Evolutionary conservation across 345 rosid species (phyloP), one percentile per base, ranked within the genome.

Genomic region (Hibiscus tridactylites): DNA sequence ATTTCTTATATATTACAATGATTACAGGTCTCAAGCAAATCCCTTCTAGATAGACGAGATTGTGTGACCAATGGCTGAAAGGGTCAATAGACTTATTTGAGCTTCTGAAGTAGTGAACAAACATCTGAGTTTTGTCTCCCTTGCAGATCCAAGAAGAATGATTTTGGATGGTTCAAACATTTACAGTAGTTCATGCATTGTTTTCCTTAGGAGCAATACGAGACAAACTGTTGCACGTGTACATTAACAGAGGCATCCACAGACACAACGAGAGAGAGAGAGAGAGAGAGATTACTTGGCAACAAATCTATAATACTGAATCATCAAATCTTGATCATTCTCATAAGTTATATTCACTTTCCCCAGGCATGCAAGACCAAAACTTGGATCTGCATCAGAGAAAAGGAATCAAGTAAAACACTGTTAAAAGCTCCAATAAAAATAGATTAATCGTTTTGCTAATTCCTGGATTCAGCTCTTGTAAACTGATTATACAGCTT

Each of bases 321-420:
- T 79, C 90, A 91, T 88, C 85, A 94, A 83, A 44, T 94, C 95
- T 76, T 47, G 85, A 82, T 91, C 96, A 52, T 80, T 85, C 79
- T 90, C 97, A 73, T 79, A 88, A 16, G 86, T 82, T 26, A 79
- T 46, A 75, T 88, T 90, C 71, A 91, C 82, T 78, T 88, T 93
- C 52, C 95, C 96, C 83, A 91, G 79, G 76, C 88, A 90, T 13
- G 85, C 78, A 65, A 94, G 86, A 37, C 98, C 96, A 81, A 86
- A 85, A 50, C 90, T 80, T 52, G 97, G 93, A 73, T 93, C 97
- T 91, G 85, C 12, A 63, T 61, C 29, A 65, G 42, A 49, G 8
- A 67, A 66, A 50, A 49, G 44, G 52, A 65, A 65, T 44, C n/a
- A 52, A 46, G 44, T 69, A 65, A 62, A 62, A 5, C 53, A 59